A percentile compares a stretch with the other conserved stretches of the same genome.
These are phyloP conservation scores for Solanum neorickii DNA, from an alignment of 257 asterid species.

Conservation along the genomic window DNA sequence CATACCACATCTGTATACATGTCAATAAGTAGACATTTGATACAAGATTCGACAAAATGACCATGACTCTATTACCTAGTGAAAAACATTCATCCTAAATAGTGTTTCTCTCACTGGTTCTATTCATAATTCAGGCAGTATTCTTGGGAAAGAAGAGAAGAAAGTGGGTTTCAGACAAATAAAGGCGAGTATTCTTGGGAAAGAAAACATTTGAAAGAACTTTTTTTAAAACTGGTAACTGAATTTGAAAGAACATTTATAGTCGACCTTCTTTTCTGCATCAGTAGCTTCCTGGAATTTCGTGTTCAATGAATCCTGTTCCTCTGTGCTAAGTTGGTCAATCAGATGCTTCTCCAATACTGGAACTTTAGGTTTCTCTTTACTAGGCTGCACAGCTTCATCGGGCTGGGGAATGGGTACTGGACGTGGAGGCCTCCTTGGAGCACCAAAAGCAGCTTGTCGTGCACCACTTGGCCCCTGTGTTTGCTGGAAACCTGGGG, in stretches of 20 bases:
- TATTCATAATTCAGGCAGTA: background rate
- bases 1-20: background rate
- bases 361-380: slow-evolving; percentile 78
- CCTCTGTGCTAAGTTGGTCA: slow-evolving; percentile 92
- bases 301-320: slow-evolving; percentile 61
- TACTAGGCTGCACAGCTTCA: slow-evolving; percentile 39
- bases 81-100: background rate
- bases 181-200: background rate
- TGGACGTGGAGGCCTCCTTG: slow-evolving; percentile 91
- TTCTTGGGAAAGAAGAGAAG: background rate
- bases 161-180: background rate
- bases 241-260: background rate
- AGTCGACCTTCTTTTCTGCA: slow-evolving; percentile 73
- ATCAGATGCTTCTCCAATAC: slow-evolving; percentile 80
- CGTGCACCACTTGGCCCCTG: slow-evolving; percentile 43
- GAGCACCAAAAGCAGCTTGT: slow-evolving; percentile 35
- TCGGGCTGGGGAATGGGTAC: slow-evolving; percentile 59
- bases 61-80: background rate
- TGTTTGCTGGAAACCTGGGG: slow-evolving; percentile 55
- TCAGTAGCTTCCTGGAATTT: slow-evolving; percentile 91
- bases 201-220: background rate
- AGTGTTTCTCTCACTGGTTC: background rate
- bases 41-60: background rate
- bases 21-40: background rate
- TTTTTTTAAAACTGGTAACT: background rate